Percentiles rank a stretch among this genome's conserved stretches.
Evolutionary conservation across 495 filamentous ascomycete genomes (phyloP).

Genomic region (Xanthoparmelia taractica): DNA sequence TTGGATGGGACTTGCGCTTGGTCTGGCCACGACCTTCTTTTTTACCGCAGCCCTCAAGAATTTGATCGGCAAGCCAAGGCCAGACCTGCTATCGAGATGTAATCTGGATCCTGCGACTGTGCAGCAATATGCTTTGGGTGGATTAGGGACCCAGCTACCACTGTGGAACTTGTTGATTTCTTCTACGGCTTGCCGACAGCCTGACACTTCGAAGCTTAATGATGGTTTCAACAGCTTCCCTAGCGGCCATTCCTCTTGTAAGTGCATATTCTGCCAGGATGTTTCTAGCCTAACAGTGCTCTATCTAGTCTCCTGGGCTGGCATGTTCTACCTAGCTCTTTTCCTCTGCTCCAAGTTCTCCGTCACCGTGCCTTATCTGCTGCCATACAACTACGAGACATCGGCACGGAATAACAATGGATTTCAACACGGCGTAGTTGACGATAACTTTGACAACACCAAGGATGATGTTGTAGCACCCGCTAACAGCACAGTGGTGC

Average conservation of each 20-base stretch:
- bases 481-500: slow-evolving; percentile 8
- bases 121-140: slow-evolving; percentile 39
- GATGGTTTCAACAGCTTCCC: slow-evolving; percentile 64
- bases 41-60: slow-evolving; percentile 58
- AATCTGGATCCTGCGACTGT: slow-evolving; percentile 46
- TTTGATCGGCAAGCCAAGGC: slow-evolving; percentile 55
- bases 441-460: slow-evolving; percentile 27
- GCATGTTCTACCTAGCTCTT: slow-evolving; percentile 54
- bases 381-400: slow-evolving; percentile 28
- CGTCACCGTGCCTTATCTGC: slow-evolving; percentile 54
- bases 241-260: slow-evolving; percentile 61
- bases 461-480: slow-evolving; percentile 18
- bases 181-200: slow-evolving; percentile 46
- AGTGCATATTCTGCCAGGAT: slow-evolving; percentile 25
- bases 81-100: slow-evolving; percentile 56
- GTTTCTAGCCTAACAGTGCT: neutral
- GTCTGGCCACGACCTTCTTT: slow-evolving; percentile 47
- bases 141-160: slow-evolving; percentile 39
- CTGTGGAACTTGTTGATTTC: slow-evolving; percentile 44
- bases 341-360: slow-evolving; percentile 59
- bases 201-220: slow-evolving; percentile 32
- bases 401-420: neutral
- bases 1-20: slow-evolving; percentile 55
- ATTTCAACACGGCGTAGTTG: neutral
- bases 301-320: slow-evolving; percentile 50